Evolutionary conservation across 192 early-diverging fungal species (phyloP).

Genomic region (Backusella tarrabulga): DNA sequence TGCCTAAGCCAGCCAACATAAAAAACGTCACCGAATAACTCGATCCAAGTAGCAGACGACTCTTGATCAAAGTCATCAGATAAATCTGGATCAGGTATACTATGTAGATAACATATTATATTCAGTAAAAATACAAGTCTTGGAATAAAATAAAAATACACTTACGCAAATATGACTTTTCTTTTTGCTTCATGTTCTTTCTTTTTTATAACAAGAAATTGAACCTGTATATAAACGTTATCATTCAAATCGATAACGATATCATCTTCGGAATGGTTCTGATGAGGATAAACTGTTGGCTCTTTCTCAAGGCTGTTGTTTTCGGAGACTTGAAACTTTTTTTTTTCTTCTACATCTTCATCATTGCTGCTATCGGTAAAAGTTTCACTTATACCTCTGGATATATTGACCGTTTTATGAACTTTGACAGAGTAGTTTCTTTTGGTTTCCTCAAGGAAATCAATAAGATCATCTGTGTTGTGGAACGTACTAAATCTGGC

Average conservation of each 20-base stretch:
- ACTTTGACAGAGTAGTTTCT: constrained; percentile 33
- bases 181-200: constrained; percentile 1
- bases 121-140: neutral
- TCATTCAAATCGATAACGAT: constrained; percentile 23
- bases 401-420: constrained; percentile 22
- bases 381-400: neutral
- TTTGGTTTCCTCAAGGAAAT: constrained; percentile 24
- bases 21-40: constrained; percentile 48
- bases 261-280: neutral
- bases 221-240: constrained; percentile 34
- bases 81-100: constrained; percentile 28
- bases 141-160: neutral
- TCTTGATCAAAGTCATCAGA: constrained; percentile 35
- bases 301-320: neutral
- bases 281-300: neutral
- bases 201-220: neutral
- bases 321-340: neutral
- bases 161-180: constrained; percentile 13
- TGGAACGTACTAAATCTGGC: neutral
- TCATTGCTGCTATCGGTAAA: neutral
- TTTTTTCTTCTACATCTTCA: neutral
- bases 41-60: constrained; percentile 30
- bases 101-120: neutral
- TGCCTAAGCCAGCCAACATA: constrained; percentile 43
- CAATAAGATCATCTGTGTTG: constrained; percentile 29